These are phyloP conservation scores for Euphrasia arctica DNA, from an alignment of 305 asterid species.

Conservation along the genomic window DNA sequence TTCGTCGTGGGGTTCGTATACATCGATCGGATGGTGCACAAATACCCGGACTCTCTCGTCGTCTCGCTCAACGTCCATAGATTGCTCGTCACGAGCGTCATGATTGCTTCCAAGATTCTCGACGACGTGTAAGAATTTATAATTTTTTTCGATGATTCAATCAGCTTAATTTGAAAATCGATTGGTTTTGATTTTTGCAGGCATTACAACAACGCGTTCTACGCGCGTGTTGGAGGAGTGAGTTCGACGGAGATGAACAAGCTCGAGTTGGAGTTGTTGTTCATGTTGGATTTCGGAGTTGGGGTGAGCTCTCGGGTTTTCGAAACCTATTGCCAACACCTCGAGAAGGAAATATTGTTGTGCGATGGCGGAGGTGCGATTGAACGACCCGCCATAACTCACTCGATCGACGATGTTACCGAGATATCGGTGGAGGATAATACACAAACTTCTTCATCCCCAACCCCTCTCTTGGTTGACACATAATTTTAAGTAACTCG, in stretches of 20 bases:
- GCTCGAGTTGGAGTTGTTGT: conserved; percentile 72
- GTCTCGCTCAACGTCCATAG: conserved; percentile 83
- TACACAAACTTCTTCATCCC: conserved; percentile 44
- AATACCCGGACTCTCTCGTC: conserved; percentile 69
- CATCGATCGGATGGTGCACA: conserved; percentile 77
- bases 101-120: conserved; percentile 93
- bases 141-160: neutral
- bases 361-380: conserved; percentile 25
- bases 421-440: conserved; percentile 47
- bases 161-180: too few species aligned
- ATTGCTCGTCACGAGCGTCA: conserved; percentile 61
- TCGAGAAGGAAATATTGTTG: conserved; percentile 66
- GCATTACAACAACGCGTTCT: conserved; percentile 82
- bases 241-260: conserved; percentile 63
- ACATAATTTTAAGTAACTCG: too few species aligned
- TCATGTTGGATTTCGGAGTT: conserved; percentile 62
- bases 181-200: conserved; percentile 25
- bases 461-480: conserved; percentile 25
- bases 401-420: conserved; percentile 38
- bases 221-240: conserved; percentile 90
- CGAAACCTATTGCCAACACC: conserved; percentile 75
- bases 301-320: conserved; percentile 62
- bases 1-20: conserved; percentile 91
- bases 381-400: conserved; percentile 30
- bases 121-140: conserved; percentile 68